Base-by-base conservation (phyloP, 2,329 filamentous ascomycete genomes). In the Ilyonectria destructans region DNA sequence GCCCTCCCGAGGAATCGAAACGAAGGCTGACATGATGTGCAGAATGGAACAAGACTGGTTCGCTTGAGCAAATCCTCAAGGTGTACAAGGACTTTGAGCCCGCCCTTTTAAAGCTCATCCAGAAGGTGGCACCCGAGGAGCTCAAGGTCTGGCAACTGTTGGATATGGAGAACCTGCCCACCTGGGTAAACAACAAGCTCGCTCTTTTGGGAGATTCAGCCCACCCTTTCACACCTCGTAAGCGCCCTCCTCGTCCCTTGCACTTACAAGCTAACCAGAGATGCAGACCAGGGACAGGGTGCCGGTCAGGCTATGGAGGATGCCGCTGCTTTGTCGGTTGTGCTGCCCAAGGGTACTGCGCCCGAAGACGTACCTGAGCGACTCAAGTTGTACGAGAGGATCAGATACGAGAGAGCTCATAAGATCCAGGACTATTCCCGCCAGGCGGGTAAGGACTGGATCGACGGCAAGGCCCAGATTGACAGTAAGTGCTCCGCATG, bases 291-390 rank as follows among this genome's bases (percentile, higher is more conserved):
- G 21, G 75, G 73, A 0, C 74, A 77, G 43, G 75, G 74, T 3
- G 90, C 90, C 1, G 90, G 86, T 17, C 89, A 88, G 71, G 91
- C 91, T 0, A 92, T 93, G 43, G 91, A 93, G 77, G 91, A 93
- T 70, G 90, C 87, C 0, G 87, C 86, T 0, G 84, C 89, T 0
- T 77, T 93, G 0, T 85, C 84, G 1, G 85, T 86, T 3, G 83
- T 93, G 19, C 81, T 93, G 0, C 85, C 86, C 0, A 69, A 71
- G 0, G 85, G 84, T 0, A 86, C 86, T 0, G 62, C 75, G 0
- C 69, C 78, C 0, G 78, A 80, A 0, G 86, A 89, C 0, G 80
- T 93, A 0, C 80, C 86, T 0, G 85, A 88, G 23, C 84, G 90
- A 1, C 80, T 93, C 7, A 82, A 82, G 65, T 80, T 93, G 0